phyloP scores from a whole-genome alignment of 116 monocot genomes.

The Trichopus zeylanicus region DNA sequence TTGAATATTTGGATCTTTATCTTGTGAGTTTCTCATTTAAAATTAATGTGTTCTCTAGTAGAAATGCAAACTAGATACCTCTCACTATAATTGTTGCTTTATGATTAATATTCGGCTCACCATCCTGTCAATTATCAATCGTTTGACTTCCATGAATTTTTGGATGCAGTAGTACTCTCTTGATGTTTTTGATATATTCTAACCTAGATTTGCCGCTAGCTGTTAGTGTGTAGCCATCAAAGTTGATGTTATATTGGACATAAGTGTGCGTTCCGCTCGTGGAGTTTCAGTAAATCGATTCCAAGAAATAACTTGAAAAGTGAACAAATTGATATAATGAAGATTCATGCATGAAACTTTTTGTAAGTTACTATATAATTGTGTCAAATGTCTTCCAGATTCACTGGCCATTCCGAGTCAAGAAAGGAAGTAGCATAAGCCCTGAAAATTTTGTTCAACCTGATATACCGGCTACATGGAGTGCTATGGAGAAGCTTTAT shows the following conservation, averaged over 20 bases:
- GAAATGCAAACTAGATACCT: neutral
- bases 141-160: no score
- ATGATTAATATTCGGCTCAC: neutral
- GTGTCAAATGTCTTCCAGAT: slow-evolving; percentile 32
- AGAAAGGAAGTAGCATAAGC: slow-evolving; percentile 36
- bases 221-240: no score
- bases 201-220: no score
- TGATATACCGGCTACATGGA: slow-evolving; percentile 72
- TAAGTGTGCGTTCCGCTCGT: no score
- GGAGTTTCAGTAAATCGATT: no score
- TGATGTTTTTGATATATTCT: no score
- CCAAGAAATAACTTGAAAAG: no score
- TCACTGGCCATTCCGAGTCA: slow-evolving; percentile 76
- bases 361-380: neutral
- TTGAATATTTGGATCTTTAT: slow-evolving; percentile 89
- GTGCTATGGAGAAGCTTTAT: slow-evolving; percentile 64
- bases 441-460: slow-evolving; percentile 45
- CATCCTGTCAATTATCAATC: no score
- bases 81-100: neutral
- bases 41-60: neutral
- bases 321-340: no score
- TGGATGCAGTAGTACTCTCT: no score
- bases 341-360: neutral
- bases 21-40: slow-evolving; percentile 39
- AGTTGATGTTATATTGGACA: no score